Evolutionary conservation across 768 basidiomycete genomes (phyloP).

Genomic region (Gloeostereum incarnatum): DNA sequence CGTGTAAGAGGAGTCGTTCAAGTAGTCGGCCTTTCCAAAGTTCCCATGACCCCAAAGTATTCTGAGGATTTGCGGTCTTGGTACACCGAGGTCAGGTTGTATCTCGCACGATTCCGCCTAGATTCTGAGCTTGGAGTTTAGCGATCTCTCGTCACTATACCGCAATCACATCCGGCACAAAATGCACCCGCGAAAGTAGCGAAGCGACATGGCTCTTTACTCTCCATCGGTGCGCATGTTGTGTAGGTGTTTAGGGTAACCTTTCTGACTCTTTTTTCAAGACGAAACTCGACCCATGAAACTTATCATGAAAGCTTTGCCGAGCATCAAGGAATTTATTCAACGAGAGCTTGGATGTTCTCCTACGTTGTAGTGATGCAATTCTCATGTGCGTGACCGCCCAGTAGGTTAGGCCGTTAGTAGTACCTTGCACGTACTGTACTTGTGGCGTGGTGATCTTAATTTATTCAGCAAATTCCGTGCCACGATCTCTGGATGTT

Average conservation of each 20-base stretch:
- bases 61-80: constrained; percentile 48
- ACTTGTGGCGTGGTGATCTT: no score
- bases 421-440: no score
- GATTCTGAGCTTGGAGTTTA: constrained; percentile 44
- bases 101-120: constrained; percentile 2
- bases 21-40: constrained; percentile 48
- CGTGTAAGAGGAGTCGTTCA: constrained; percentile 68
- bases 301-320: constrained; percentile 60
- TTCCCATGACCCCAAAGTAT: constrained; percentile 46
- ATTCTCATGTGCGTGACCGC: no score
- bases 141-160: constrained; percentile 57
- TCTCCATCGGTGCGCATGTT: constrained; percentile 44
- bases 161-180: constrained; percentile 47
- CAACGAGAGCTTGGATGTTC: no score
- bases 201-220: constrained; percentile 56
- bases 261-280: constrained; percentile 16
- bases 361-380: no score
- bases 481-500: no score
- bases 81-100: constrained; percentile 53
- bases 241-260: not conserved
- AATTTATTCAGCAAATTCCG: no score
- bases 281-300: constrained; percentile 67
- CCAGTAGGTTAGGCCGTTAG: no score
- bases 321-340: no score
- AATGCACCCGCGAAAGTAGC: constrained; percentile 31